Conservation (phyloP, 2,329 filamentous ascomycete species). For the Colletotrichum sublineola region DNA sequence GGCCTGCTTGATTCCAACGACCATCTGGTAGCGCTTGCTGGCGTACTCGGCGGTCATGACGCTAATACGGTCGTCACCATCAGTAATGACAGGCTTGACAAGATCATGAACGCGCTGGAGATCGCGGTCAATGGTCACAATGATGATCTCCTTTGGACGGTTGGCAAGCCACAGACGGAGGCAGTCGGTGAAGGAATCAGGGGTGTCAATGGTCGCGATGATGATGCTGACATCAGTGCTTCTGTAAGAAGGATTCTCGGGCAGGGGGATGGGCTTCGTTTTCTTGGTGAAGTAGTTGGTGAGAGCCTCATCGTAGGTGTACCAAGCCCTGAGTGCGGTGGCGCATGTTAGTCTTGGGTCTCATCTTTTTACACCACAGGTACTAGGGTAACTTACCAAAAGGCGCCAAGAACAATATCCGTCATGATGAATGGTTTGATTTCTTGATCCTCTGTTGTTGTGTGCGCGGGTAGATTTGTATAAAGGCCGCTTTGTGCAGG, state of each 20-base stretch:
- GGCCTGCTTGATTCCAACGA: constrained; percentile 43
- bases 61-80: constrained; percentile 32
- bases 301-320: constrained; percentile 26
- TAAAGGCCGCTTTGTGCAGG: neutral
- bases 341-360: neutral
- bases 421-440: neutral
- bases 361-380: neutral
- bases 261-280: constrained; percentile 23
- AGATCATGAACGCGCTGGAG: constrained; percentile 31
- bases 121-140: constrained; percentile 45
- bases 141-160: constrained; percentile 47
- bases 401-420: neutral
- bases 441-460: neutral
- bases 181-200: constrained; percentile 42
- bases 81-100: constrained; percentile 8
- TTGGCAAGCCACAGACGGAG: constrained; percentile 45
- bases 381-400: constrained; percentile 18
- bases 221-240: constrained; percentile 47
- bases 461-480: neutral
- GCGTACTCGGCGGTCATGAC: constrained; percentile 41
- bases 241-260: constrained; percentile 15
- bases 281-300: constrained; percentile 1
- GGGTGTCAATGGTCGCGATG: constrained; percentile 47
- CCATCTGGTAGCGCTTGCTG: constrained; percentile 48
- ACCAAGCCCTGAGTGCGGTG: constrained; percentile 11